A percentile compares a stretch with the other conserved stretches of the same genome.
These are phyloP conservation scores for Dactylonectria estremocensis DNA, from an alignment of 2,329 filamentous ascomycete species.

Conservation along the genomic window DNA sequence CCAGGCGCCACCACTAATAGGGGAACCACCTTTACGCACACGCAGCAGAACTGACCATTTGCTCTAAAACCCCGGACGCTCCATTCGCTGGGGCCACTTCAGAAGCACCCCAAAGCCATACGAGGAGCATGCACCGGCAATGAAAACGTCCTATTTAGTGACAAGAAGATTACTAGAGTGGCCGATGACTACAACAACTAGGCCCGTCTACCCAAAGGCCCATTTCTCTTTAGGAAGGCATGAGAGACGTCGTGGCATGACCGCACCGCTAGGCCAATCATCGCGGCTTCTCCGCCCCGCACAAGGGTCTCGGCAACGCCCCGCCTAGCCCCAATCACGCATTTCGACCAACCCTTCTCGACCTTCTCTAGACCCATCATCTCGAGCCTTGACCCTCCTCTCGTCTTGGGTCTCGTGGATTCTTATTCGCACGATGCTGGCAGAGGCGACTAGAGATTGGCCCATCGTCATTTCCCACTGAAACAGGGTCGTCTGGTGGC, in stretches of 20 bases:
- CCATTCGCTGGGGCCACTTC: not conserved
- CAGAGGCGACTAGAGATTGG: constrained; percentile 45
- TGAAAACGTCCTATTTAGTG: not conserved
- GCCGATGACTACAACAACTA: not conserved
- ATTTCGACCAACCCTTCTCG: constrained; percentile 7
- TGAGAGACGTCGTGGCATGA: constrained; percentile 44
- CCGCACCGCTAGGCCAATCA: constrained; percentile 36
- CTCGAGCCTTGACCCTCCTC: not conserved
- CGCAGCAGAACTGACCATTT: not conserved
- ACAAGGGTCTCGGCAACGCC: constrained; percentile 42
- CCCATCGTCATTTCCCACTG: constrained; percentile 49
- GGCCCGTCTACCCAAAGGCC: constrained; percentile 2
- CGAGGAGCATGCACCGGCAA: too few relatives aligned
- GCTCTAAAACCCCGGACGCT: not conserved
- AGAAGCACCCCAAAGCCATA: not conserved
- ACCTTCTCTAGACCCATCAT: not conserved
- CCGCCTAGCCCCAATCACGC: constrained; percentile 9
- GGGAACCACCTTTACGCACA: constrained; percentile 24
- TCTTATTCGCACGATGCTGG: constrained; percentile 26
- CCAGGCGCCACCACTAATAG: not conserved
- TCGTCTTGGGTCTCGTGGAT: not conserved
- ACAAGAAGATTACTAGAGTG: not conserved
- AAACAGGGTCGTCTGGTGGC: constrained; percentile 49
- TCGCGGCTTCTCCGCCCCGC: constrained; percentile 34
- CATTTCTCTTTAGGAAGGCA: constrained; percentile 27